Evolutionary conservation across 768 basidiomycete species (phyloP), one percentile per base, ranked within the genome.

Genomic region (Xerocomus brunneocitrinus): DNA sequence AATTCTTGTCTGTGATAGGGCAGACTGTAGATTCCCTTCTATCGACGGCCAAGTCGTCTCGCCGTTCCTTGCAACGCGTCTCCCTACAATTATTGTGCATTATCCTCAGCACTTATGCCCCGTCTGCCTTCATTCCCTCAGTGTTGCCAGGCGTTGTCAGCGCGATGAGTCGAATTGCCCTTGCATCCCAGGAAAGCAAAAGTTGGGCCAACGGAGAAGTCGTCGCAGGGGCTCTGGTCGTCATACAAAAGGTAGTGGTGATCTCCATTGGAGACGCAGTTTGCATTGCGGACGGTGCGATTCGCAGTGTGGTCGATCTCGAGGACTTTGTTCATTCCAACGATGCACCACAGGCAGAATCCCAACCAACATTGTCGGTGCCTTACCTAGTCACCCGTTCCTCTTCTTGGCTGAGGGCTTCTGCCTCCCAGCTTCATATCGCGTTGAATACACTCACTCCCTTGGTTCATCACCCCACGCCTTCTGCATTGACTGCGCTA

Each of bases 101-200:
- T 13, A 67, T 93, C 32, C 64, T 94, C 53, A 53, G 59, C 8
- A 50, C 61, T 4, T 83, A 79, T 59, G 69, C 79, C 1, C 74
- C 79, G 4, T 63, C 76, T 8, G 81, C 83, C 58, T 76, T 84
- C 56, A 55, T 71, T 16, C 79, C 82, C n/a, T 82, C 87, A 12
- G 75, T 98, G 27, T 73, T 98, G 28, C 95, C 95, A 1, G 95
- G 95, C 1, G 78, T 88, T 31, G 79, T 91, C 55, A 94, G 91
- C 61, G 69, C 78, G 16, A 86, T 88, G 81, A 80, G 79, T 28
- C 91, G 85, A 62, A 68, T 91, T 13, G 79, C 86, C 5, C 74
- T 89, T 1, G 87, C 81, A 9, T 66, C 70, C 16, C 70, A 75
- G 5, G 68, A 74, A 27, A 71, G 67, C 28, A 87, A 82, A 63